A percentile compares a stretch with the other conserved stretches of the same genome.
phyloP scores from a whole-genome alignment of 2,329 filamentous ascomycete genomes.

The Cordyceps militaris region DNA sequence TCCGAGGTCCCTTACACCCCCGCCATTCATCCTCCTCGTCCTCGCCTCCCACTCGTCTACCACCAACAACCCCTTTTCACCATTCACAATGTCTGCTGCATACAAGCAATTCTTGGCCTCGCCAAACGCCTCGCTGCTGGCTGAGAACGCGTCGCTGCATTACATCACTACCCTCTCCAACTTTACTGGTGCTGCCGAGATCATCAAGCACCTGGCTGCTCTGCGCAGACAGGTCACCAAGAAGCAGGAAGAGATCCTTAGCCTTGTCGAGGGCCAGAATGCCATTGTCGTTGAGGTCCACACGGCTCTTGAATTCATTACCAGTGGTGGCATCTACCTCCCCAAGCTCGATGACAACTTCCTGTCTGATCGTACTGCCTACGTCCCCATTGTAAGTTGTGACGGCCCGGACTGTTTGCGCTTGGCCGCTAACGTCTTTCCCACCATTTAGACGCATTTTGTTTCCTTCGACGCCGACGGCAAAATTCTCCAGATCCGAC shows the following conservation, averaged over 20 bases:
- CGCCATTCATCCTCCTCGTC: constrained; percentile 1
- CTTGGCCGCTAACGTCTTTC: neutral
- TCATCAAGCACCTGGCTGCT: constrained; percentile 72
- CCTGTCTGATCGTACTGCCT: constrained; percentile 71
- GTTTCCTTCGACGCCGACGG: constrained; percentile 71
- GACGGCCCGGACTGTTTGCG: neutral
- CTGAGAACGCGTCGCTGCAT: constrained; percentile 62
- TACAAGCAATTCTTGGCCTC: constrained; percentile 69
- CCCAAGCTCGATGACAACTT: constrained; percentile 93
- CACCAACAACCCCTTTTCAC: constrained; percentile 11
- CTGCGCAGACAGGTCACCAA: constrained; percentile 72
- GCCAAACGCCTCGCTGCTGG: constrained; percentile 56
- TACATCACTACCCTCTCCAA: constrained; percentile 86
- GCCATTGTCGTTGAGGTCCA: constrained; percentile 77
- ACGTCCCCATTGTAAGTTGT: constrained; percentile 66
- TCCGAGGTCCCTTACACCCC: constrained; percentile 2
- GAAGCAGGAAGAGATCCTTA: constrained; percentile 71
- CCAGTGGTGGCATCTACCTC: constrained; percentile 77
- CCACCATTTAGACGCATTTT: constrained; percentile 63
- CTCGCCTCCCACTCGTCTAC: too few relatives aligned
- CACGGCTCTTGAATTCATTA: constrained; percentile 73
- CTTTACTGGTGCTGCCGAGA: constrained; percentile 62
- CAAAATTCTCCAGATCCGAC: constrained; percentile 80
- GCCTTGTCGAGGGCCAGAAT: constrained; percentile 62
- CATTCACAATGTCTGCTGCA: constrained; percentile 34